Evolutionary conservation across 805 yeast genomes (phyloP), one percentile per base, ranked within the genome.

Genomic region (Candida tammaniensis): DNA sequence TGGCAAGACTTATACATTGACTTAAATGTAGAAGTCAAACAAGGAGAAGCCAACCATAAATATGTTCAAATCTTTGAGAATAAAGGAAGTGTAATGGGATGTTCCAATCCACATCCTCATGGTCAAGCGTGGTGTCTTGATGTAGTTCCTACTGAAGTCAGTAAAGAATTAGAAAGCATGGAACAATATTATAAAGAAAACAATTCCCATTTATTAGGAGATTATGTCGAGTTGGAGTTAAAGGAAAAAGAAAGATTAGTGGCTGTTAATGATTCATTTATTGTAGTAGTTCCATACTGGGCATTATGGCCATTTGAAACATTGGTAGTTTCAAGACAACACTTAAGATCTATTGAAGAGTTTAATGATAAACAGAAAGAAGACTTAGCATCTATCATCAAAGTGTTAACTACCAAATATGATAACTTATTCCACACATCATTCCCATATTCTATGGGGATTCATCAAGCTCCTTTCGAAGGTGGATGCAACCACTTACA

Each of bases 221-320:
- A 82, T 55, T 82, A 81, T 50, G 81, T 77, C 10, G 49, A 63
- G 31, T 51, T 76, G 29, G 87, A 80, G 55, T 48, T 77, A 22
- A 51, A 63, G 24, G 74, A 74, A 42, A 58, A 59, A 31, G 61
- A 64, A 36, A 70, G 89, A 38, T 45, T 79, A 22, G 80, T 82
- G 10, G 62, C 69, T 15, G 70, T 72, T 36, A 82, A 82, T 51
- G 84, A 75, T 38, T 64, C 78, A 4, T 82, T 82, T 45, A 47
- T 82, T 15, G 84, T 73, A 4, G 76, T 82, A 8, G 87, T 82
- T 13, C 89, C 89, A 35, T 82, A 77, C 53, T 82, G 91, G 91
- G 89, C 88, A 5, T 68, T 78, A 22, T 82, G 89, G 89, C 91
- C 91, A 11, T 82, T 81, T 52, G 88, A 82, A 57, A 77, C 86